Conservation (phyloP, 805 yeast species). For the Kodamaea laetipori region DNA sequence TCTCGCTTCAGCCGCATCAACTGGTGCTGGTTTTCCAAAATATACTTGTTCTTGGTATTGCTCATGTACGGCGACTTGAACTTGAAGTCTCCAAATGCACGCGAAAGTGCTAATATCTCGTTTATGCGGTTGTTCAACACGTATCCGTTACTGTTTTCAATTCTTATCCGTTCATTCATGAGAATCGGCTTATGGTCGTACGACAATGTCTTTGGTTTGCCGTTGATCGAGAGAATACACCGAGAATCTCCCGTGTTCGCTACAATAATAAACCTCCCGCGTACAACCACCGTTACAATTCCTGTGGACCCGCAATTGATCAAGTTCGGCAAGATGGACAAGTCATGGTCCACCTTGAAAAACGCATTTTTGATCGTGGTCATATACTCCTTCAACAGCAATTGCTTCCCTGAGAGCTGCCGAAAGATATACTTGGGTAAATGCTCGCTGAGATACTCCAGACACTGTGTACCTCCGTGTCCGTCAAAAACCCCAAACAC, state of each 20-base stretch:
- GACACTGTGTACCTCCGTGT: slow-evolving; percentile 72
- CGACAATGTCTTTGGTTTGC: slow-evolving; percentile 53
- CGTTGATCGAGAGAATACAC: slow-evolving; percentile 55
- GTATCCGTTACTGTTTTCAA: slow-evolving; percentile 44
- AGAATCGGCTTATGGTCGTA: slow-evolving; percentile 47
- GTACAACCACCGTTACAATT: slow-evolving; percentile 33
- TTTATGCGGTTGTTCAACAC: slow-evolving; percentile 41
- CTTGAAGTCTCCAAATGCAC: slow-evolving; percentile 48
- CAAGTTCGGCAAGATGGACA: slow-evolving; percentile 26
- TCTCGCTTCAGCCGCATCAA: background rate
- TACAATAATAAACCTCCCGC: slow-evolving; percentile 47
- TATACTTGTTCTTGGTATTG: slow-evolving; percentile 31
- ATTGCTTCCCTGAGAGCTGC: slow-evolving; percentile 20
- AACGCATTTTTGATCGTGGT: slow-evolving; percentile 33
- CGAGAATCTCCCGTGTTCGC: slow-evolving; percentile 82
- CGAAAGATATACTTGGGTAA: slow-evolving; percentile 42
- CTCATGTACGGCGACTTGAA: slow-evolving; percentile 43
- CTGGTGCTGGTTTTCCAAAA: slow-evolving; percentile 22
- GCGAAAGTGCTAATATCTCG: slow-evolving; percentile 44
- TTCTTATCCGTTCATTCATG: slow-evolving; percentile 47
- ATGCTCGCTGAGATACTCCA: slow-evolving; percentile 51
- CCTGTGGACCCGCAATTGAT: slow-evolving; percentile 48
- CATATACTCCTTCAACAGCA: slow-evolving; percentile 19
- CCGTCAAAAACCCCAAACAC: slow-evolving; percentile 81
- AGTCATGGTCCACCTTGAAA: slow-evolving; percentile 38